phyloP scores from a whole-genome alignment of 177 flowering plant species.

The Vitis hybrid region DNA sequence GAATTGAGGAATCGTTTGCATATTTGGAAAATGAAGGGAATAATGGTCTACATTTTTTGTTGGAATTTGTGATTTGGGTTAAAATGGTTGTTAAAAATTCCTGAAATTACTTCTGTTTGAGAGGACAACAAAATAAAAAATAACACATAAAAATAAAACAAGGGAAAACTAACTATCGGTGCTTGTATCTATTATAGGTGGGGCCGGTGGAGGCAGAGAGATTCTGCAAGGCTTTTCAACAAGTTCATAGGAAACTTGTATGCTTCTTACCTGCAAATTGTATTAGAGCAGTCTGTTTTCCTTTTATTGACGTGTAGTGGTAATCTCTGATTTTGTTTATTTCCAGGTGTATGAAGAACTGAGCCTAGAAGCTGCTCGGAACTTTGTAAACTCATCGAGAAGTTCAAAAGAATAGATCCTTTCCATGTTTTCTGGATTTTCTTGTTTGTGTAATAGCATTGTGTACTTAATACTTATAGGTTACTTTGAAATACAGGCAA shows the following conservation, averaged over 20 bases:
- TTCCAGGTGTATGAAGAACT: slow-evolving; percentile 47
- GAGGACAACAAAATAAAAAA: background rate
- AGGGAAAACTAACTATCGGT: background rate
- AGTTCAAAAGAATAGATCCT: slow-evolving; percentile 1
- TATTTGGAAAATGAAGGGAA: background rate
- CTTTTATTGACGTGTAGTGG: background rate
- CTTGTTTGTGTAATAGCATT: background rate
- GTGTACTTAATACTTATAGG: background rate
- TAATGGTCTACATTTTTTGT: background rate
- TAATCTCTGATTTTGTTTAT: background rate
- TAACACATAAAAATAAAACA: background rate
- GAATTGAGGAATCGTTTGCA: background rate
- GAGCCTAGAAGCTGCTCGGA: slow-evolving; percentile 41
- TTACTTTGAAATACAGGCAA: too few species aligned
- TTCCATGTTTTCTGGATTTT: background rate
- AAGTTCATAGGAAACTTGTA: slow-evolving; percentile 56
- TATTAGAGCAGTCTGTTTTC: background rate
- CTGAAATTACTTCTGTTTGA: background rate
- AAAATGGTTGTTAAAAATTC: too few species aligned
- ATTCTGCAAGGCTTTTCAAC: slow-evolving; percentile 60
- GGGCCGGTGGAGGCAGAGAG: slow-evolving; percentile 53
- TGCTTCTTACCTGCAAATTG: background rate
- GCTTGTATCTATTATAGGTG: slow-evolving; percentile 32
- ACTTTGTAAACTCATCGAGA: slow-evolving; percentile 28
- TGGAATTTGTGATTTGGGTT: too few species aligned